Evolutionary conservation across 1,284 basidiomycete species (phyloP), one percentile per base, ranked within the genome.

Genomic region (Sporisorium scitamineum): DNA sequence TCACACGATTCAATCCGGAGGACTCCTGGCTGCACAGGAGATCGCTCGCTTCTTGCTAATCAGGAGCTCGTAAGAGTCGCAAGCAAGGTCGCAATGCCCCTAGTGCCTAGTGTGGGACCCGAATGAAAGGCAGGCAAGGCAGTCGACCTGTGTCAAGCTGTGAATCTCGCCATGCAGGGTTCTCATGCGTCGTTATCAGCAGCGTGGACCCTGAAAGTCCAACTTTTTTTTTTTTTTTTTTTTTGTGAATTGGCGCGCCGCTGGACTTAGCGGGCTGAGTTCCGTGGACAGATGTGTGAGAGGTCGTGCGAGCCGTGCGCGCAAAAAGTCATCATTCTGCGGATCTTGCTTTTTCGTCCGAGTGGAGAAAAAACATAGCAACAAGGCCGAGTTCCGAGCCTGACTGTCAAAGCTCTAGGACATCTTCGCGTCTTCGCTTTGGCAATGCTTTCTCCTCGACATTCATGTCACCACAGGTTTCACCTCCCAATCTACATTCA

Each of bases 151-250:
- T 50, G 47, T 48, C 16, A 27, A 18, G n/a, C n/a, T 48, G 26
- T 32, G 34, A 29, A 32, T 54, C 31, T 31, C 3, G 44, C 47
- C 64, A 69, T 69, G 67, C 67, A 69, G 67, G 67, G 67, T 63
- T 55, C 42, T 42, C 37, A 44, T 67, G 60, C 56, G 55, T 69
- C 56, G 55, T 69, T 69, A 63, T 69, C 67, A 39, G 58, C 20
- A 18, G 27, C 9, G 9, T 59, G 61, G 67, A 69, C 67, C 67
- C 67, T 69, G 67, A 69, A 69, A 57, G 34, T 31, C n/a, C 50
- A 45, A 31, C 27, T 47, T 47, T 57, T 57, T 39, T 34, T 48
- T 32, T 29, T 11, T 22, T 37, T 44, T 52, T 37, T 32, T 37
- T 31, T 22, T n/a, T 31, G n/a, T n/a, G n/a, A n/a, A n/a, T n/a